Evolutionary conservation across 1,284 basidiomycete species (phyloP).

Genomic region (Trichosporon sp.): DNA sequence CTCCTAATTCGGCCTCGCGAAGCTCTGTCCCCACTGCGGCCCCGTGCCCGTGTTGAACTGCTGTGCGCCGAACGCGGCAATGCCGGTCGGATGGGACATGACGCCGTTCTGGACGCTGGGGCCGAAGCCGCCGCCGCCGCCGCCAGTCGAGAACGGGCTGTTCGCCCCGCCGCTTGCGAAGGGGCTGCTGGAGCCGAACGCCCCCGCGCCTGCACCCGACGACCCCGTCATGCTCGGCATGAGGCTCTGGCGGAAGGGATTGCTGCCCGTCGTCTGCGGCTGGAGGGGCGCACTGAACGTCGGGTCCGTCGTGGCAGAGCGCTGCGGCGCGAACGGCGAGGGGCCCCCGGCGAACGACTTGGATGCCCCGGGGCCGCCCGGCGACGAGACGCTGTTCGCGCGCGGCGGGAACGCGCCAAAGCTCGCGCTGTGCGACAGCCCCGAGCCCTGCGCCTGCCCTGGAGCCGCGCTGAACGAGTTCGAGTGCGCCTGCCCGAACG

Average conservation of each 20-base stretch:
- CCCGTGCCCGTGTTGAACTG: not conserved
- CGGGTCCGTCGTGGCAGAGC: not conserved
- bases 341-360: conserved; percentile 43
- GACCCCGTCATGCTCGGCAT: not conserved
- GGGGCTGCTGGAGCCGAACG: not conserved
- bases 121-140: not conserved
- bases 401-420: not conserved
- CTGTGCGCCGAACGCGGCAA: conserved; percentile 1
- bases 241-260: conserved; percentile 40
- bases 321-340: conserved; percentile 74
- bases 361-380: too few species aligned
- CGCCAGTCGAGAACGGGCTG: not conserved
- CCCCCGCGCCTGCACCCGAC: not conserved
- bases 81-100: not conserved
- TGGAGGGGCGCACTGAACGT: conserved; percentile 10
- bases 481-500: not conserved
- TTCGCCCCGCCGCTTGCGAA: not conserved
- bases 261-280: conserved; percentile 23
- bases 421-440: not conserved
- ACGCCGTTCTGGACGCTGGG: not conserved
- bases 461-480: not conserved
- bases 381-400: not conserved
- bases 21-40: not conserved
- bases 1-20: not conserved
- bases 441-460: not conserved